phyloP scores from a whole-genome alignment of 768 basidiomycete genomes.

The Termitomyces sp. region DNA sequence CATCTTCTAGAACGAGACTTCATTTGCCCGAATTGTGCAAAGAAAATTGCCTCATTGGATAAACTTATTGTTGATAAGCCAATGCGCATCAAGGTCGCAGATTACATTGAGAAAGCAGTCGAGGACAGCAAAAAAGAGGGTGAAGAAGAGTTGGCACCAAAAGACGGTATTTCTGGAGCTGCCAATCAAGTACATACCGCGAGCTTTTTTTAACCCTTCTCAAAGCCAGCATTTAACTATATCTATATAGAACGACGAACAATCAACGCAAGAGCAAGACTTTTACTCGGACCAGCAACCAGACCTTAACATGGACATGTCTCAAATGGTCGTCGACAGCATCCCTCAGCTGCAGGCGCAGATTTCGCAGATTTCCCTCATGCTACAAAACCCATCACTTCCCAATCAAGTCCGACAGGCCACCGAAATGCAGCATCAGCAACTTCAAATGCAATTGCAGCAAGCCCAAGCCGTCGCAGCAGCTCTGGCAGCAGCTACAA shows the following conservation, averaged over 20 bases:
- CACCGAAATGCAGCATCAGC: conserved; percentile 79
- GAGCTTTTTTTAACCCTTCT: not conserved
- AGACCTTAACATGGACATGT: conserved; percentile 58
- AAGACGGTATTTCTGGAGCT: conserved; percentile 16
- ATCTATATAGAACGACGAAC: conserved; percentile 15
- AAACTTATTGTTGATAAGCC: conserved; percentile 78
- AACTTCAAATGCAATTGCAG: conserved; percentile 71
- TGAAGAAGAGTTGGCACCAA: conserved; percentile 32
- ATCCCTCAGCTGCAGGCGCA: conserved; percentile 84
- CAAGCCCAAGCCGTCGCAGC: conserved; percentile 72
- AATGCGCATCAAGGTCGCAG: conserved; percentile 67
- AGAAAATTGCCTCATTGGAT: conserved; percentile 85
- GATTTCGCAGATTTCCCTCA: conserved; percentile 70
- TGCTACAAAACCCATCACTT: conserved; percentile 74
- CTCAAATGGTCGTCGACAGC: conserved; percentile 64
- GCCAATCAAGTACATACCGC: conserved; percentile 28
- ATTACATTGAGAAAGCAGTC: conserved; percentile 78
- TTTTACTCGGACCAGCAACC: conserved; percentile 71
- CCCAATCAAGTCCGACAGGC: conserved; percentile 70
- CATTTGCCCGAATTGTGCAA: conserved; percentile 84
- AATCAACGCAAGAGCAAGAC: conserved; percentile 43
- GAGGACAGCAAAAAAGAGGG: conserved; percentile 71
- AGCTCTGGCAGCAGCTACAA: conserved; percentile 52
- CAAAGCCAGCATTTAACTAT: not conserved
- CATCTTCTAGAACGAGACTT: conserved; percentile 94